These are phyloP conservation scores for Lactarius quietus DNA, from an alignment of 768 basidiomycete species.

Conservation along the genomic window DNA sequence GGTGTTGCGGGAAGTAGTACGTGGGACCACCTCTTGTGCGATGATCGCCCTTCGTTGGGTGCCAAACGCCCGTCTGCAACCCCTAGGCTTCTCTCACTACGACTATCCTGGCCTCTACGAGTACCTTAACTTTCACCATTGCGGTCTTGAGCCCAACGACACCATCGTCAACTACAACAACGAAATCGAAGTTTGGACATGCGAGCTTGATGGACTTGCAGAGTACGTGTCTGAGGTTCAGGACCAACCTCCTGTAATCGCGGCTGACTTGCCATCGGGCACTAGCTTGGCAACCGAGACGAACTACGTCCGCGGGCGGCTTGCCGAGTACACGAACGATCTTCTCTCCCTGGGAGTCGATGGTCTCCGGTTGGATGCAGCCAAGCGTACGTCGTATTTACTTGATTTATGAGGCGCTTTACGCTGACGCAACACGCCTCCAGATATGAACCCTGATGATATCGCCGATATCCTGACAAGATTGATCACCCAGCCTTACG, in stretches of 20 bases:
- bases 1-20: constrained; percentile 20
- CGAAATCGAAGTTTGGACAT: constrained; percentile 46
- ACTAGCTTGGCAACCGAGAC: constrained; percentile 59
- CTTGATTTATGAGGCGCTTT: not conserved
- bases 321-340: constrained; percentile 59
- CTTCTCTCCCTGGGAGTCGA: constrained; percentile 59
- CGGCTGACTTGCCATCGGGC: not conserved
- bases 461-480: constrained; percentile 51
- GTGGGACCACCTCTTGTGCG: not conserved
- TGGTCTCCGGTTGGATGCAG: constrained; percentile 60
- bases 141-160: constrained; percentile 51
- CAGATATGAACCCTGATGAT: constrained; percentile 54
- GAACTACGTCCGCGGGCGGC: constrained; percentile 48
- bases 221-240: constrained; percentile 34
- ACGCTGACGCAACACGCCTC: not conserved
- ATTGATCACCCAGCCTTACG: constrained; percentile 45
- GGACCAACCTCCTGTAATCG: not conserved
- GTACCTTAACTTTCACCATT: constrained; percentile 57
- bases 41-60: not conserved
- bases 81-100: constrained; percentile 47
- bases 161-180: constrained; percentile 55
- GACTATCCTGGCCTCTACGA: constrained; percentile 33
- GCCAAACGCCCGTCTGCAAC: not conserved
- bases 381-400: constrained; percentile 50
- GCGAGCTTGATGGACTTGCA: constrained; percentile 38